phyloP scores from a whole-genome alignment of 2,329 filamentous ascomycete genomes.

The Ophioceras dolichostomum region DNA sequence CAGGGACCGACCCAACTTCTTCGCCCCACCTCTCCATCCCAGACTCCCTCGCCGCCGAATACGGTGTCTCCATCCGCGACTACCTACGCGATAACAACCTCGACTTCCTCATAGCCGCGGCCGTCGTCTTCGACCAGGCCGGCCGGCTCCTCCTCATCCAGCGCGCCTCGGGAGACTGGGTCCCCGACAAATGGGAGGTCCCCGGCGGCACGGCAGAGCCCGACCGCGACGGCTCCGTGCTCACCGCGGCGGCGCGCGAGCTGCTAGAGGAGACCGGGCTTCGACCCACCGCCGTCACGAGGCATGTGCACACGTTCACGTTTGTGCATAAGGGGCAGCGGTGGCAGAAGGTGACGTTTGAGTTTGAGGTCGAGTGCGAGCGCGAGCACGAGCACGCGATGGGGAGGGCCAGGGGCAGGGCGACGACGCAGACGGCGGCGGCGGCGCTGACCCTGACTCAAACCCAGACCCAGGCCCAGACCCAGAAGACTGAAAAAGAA shows the following conservation, averaged over 20 bases:
- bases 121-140: constrained; percentile 20
- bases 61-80: too few relatives aligned
- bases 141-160: constrained; percentile 30
- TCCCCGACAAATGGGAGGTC: constrained; percentile 33
- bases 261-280: constrained; percentile 34
- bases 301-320: constrained; percentile 16
- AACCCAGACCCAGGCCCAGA: too few relatives aligned
- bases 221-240: constrained; percentile 23
- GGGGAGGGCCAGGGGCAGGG: not conserved
- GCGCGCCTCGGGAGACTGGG: constrained; percentile 29
- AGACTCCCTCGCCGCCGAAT: too few relatives aligned
- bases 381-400: not conserved
- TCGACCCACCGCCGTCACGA: constrained; percentile 14
- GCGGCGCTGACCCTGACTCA: too few relatives aligned
- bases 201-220: constrained; percentile 34
- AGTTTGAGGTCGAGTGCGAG: constrained; percentile 17
- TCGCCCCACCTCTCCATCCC: too few relatives aligned
- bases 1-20: too few relatives aligned
- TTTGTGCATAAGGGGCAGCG: not conserved
- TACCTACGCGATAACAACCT: too few relatives aligned
- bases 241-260: constrained; percentile 32
- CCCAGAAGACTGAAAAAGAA: too few relatives aligned
- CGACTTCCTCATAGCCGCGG: too few relatives aligned
- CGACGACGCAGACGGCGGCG: too few relatives aligned
- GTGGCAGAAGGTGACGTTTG: constrained; percentile 17